Evolutionary conservation across 2,329 filamentous ascomycete species (phyloP).

Genomic region (Alternaria viburni): DNA sequence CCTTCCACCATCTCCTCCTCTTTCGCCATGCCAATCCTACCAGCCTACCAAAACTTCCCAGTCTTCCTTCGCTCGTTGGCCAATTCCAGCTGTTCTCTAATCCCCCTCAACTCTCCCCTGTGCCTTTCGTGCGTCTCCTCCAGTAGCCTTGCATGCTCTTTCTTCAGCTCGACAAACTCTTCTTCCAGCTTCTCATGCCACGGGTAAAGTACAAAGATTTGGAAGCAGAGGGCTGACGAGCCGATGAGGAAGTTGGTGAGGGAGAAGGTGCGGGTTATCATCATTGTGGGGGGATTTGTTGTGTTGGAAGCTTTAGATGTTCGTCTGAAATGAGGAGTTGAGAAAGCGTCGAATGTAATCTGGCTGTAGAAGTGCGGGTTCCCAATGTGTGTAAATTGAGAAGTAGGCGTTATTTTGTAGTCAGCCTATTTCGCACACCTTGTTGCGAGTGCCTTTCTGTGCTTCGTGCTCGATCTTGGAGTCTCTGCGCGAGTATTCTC

Average conservation of each 20-base stretch:
- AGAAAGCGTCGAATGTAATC: background rate
- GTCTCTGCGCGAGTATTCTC: too few species aligned
- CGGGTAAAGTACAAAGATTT: constrained; percentile 73
- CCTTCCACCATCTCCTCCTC: background rate
- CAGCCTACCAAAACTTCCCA: constrained; percentile 12
- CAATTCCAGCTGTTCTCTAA: constrained; percentile 28
- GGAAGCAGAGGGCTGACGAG: constrained; percentile 68
- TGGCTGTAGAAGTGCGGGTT: background rate
- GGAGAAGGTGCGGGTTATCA: constrained; percentile 61
- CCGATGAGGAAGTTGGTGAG: constrained; percentile 71
- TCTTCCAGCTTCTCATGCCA: constrained; percentile 72
- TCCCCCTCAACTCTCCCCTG: constrained; percentile 25
- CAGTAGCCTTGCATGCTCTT: constrained; percentile 57
- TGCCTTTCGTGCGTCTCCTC: constrained; percentile 29
- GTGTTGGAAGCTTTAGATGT: background rate
- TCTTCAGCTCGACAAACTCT: constrained; percentile 65
- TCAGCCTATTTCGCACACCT: too few species aligned
- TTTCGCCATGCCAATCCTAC: too few species aligned
- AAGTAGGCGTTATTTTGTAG: background rate
- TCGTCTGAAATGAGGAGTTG: background rate
- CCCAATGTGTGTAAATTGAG: background rate
- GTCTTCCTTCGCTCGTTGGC: constrained; percentile 18
- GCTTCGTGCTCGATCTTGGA: too few species aligned
- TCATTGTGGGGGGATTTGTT: constrained; percentile 36
- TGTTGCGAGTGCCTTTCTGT: too few species aligned